A percentile compares a stretch with the other conserved stretches of the same genome.
Evolutionary conservation across 2,329 filamentous ascomycete genomes (phyloP).

Genomic region (Beauveria rudraprayagi): DNA sequence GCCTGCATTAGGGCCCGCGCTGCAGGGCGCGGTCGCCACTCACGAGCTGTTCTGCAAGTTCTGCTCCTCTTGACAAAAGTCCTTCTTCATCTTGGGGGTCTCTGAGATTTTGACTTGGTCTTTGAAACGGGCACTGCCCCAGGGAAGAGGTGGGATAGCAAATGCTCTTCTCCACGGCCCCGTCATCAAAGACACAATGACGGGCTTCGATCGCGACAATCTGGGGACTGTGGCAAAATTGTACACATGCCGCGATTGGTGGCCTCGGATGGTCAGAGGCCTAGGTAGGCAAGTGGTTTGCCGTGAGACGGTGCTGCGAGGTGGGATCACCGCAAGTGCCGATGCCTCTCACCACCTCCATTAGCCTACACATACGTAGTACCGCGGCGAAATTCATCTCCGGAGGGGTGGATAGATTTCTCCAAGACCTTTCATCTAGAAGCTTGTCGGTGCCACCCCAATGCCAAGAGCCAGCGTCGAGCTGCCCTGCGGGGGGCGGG

Average conservation of each 20-base stretch:
- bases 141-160: conserved; percentile 44
- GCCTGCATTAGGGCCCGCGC: conserved; percentile 27
- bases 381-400: conserved; percentile 18
- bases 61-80: conserved; percentile 39
- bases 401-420: conserved; percentile 21
- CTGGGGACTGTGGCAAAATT: conserved; percentile 36
- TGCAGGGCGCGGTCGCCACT: conserved; percentile 20
- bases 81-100: conserved; percentile 21
- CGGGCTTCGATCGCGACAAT: conserved; percentile 27
- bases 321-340: conserved; percentile 27
- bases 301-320: conserved; percentile 27
- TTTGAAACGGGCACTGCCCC: conserved; percentile 16
- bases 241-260: conserved; percentile 36
- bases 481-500: not conserved
- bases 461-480: not conserved
- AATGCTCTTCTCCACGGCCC: conserved; percentile 31
- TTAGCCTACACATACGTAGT: conserved; percentile 21
- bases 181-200: conserved; percentile 39
- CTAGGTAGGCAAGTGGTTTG: conserved; percentile 32
- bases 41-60: conserved; percentile 32
- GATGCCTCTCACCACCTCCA: conserved; percentile 18
- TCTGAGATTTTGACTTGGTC: too few relatives aligned
- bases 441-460: conserved; percentile 15
- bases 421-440: conserved; percentile 15
- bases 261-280: conserved; percentile 29